phyloP scores from a whole-genome alignment of 768 basidiomycete genomes.

The Kwoniella dendrophila region DNA sequence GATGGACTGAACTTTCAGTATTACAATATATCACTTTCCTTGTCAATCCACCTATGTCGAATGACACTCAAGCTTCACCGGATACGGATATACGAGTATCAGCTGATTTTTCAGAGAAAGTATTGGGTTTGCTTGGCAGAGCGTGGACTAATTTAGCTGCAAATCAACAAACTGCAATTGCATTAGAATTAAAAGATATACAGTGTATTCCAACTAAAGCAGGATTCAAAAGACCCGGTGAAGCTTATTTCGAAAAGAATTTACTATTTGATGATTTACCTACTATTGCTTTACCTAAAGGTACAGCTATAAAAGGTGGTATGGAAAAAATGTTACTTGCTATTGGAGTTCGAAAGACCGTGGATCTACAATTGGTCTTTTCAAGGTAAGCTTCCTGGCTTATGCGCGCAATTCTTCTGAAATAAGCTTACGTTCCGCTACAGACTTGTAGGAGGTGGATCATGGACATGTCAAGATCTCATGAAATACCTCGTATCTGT shows the following conservation, averaged over 20 bases:
- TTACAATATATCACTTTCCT: conserved; percentile 75
- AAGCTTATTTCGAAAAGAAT: conserved; percentile 81
- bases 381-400: conserved; percentile 68
- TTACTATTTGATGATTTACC: conserved; percentile 88
- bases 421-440: conserved; percentile 29
- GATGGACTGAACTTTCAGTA: conserved; percentile 76
- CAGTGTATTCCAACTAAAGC: conserved; percentile 71
- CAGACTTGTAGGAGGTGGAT: conserved; percentile 48
- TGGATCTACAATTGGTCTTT: conserved; percentile 92
- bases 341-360: conserved; percentile 85
- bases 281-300: conserved; percentile 72
- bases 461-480: conserved; percentile 84
- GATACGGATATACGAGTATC: conserved; percentile 70
- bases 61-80: conserved; percentile 48
- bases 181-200: conserved; percentile 60
- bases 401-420: conserved; percentile 24
- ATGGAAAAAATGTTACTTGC: conserved; percentile 67
- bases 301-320: conserved; percentile 65
- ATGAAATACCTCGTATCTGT: conserved; percentile 85
- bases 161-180: conserved; percentile 61
- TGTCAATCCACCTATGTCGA: conserved; percentile 59
- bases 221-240: conserved; percentile 72
- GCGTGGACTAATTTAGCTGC: conserved; percentile 71
- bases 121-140: conserved; percentile 67
- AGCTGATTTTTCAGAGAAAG: conserved; percentile 76